Percentiles rank a stretch among this genome's conserved stretches.
These are phyloP conservation scores for Yarrowia galli DNA, from an alignment of 1,139 yeast species.

Conservation along the genomic window DNA sequence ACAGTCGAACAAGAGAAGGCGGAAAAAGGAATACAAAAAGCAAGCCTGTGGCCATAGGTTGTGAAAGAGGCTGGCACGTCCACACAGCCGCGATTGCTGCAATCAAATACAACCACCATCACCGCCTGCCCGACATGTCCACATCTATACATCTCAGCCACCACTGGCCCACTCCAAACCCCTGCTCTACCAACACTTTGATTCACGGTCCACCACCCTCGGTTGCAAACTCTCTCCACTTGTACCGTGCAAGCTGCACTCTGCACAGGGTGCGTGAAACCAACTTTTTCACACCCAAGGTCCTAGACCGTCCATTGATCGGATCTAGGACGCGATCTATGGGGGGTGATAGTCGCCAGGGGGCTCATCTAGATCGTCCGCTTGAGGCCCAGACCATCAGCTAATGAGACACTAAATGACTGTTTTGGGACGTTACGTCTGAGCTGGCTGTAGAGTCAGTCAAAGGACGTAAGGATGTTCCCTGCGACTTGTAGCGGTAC, in stretches of 20 bases:
- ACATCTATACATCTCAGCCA: no score
- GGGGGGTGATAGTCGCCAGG: neutral
- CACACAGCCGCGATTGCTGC: no score
- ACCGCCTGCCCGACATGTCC: no score
- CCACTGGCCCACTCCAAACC: neutral
- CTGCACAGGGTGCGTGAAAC: slow-evolving; percentile 18
- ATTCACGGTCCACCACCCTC: neutral
- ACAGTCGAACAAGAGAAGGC: slow-evolving; percentile 1
- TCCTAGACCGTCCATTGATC: slow-evolving; percentile 5
- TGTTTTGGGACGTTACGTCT: slow-evolving; percentile 9
- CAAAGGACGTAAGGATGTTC: no score
- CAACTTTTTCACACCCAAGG: slow-evolving; percentile 19
- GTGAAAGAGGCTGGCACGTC: no score
- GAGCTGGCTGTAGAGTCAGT: no score
- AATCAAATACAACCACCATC: no score
- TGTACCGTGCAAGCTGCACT: slow-evolving; percentile 20
- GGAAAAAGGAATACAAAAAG: neutral
- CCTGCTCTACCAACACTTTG: neutral
- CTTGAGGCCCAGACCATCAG: neutral
- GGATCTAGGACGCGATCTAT: slow-evolving; percentile 7
- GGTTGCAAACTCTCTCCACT: slow-evolving; percentile 30
- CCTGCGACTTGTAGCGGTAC: no score
- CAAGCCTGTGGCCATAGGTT: no score
- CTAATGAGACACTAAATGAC: no score
- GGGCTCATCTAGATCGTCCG: no score